Base-by-base conservation (phyloP, 805 yeast genomes). In the Nakazawaea holstii region DNA sequence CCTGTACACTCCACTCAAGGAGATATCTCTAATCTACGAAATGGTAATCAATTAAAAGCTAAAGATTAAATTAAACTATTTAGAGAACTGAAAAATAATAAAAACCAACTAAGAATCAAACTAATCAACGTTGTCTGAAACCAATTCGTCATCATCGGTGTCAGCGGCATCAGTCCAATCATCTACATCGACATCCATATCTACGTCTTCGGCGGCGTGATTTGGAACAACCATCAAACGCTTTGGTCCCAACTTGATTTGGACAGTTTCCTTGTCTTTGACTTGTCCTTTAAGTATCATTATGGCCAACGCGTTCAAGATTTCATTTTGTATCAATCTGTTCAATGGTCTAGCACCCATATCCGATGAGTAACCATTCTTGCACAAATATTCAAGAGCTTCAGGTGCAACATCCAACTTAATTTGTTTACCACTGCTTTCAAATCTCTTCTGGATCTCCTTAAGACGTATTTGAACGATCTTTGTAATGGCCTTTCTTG, bases 291-390 rank as follows among this genome's bases (percentile, higher is more conserved):
- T 84, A 56, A 94, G 76, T 43, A 94, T 78, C 67, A 88, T 76
- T n/a, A 94, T 77, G 0, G 99, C 99, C 67, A 94, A 72, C 59
- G 76, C 82, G 69, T 94, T 94, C 64, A 94, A 80, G 15, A 94
- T 76, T 64, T 90, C 94, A 52, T 76, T 77, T 67, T 94, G 97
- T 55, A 94, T 92, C 58, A 94, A 77, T 59, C 98, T 81, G 72
- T 87, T 87, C 69, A 94, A 77, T 50, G 99, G 99, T 65, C 99
- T 79, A 6, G 99, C 99, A 69, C 99, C 99, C 65, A 94, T 73
- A 65, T 92, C 96, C 49, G 84, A 77, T 26, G 96, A 88, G 69
- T 91, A 94, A 43, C 99, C 99, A 57, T 88, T 70, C 58, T 76
- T 78, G 56, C 95, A 83, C 55, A 94, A 72, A 74, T 83, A 94